Conservation (phyloP, 129 eudicot species). For the Helichrysum umbraculigerum region DNA sequence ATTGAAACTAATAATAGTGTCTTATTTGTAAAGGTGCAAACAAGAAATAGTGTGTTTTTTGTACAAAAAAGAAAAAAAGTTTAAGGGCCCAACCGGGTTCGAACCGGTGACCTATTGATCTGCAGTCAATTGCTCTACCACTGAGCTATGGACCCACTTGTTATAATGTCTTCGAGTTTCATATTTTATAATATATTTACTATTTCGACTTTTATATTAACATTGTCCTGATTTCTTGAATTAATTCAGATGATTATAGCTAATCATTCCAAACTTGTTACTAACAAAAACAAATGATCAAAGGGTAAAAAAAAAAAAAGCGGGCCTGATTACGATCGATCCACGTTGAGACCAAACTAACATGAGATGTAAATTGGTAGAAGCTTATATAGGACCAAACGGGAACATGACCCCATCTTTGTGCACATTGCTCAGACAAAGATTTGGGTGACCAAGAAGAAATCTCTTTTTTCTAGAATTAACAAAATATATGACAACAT, state of each 20-base stretch:
- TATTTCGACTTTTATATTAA: no score
- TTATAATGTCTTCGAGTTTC: no score
- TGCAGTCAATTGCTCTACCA: slow-evolving; percentile 99
- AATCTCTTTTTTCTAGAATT: neutral
- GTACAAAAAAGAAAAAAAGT: neutral
- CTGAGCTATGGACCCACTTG: slow-evolving; percentile 98
- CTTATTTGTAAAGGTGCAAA: neutral
- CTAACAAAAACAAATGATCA: no score
- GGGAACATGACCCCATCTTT: neutral
- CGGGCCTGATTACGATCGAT: no score
- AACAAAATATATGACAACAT: slow-evolving; percentile 33
- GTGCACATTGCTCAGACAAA: neutral
- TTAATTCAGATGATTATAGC: no score
- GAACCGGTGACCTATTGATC: slow-evolving; percentile 99
- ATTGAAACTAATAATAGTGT: neutral
- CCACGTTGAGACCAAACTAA: neutral
- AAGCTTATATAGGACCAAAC: no score
- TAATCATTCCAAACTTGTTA: no score
- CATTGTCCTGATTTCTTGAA: no score
- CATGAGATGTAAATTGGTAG: no score
- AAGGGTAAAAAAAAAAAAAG: no score
- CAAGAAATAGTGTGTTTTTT: no score
- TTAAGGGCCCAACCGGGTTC: slow-evolving; percentile 99
- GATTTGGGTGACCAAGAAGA: neutral
- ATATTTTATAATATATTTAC: no score